Conservation (phyloP, 768 basidiomycete species). For the Rhodocollybia butyracea region DNA sequence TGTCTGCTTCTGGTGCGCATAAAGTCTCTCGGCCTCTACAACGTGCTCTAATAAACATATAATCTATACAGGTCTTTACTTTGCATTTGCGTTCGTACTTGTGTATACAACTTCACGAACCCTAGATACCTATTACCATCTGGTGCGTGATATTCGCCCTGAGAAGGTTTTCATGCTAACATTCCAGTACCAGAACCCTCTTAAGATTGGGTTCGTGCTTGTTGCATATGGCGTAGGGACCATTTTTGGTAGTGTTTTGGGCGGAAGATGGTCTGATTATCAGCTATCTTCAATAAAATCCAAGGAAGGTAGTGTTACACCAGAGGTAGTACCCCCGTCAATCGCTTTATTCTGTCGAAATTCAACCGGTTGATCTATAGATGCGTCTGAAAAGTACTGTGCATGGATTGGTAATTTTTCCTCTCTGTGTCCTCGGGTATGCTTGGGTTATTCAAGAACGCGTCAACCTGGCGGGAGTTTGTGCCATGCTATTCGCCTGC, state of each 20-base stretch:
- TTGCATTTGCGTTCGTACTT: conserved; percentile 36
- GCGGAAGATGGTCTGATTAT: conserved; percentile 58
- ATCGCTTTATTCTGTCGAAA: not conserved
- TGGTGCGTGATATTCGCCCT: too few species aligned
- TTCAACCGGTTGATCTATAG: conserved; percentile 33
- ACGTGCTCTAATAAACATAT: not conserved
- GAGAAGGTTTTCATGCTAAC: too few species aligned
- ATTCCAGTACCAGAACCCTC: conserved; percentile 62
- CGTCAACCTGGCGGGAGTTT: conserved; percentile 62
- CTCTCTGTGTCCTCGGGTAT: conserved; percentile 61
- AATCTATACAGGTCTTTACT: conserved; percentile 10
- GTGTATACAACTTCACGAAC: conserved; percentile 75
- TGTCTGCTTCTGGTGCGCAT: conserved; percentile 45
- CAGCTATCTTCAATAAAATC: conserved; percentile 39
- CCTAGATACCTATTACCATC: conserved; percentile 56
- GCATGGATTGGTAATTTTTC: conserved; percentile 53
- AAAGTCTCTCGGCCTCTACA: not conserved
- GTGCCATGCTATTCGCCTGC: conserved; percentile 66
- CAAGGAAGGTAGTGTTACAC: conserved; percentile 45
- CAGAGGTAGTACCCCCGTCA: conserved; percentile 50
- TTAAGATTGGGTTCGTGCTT: conserved; percentile 74
- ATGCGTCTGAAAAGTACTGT: conserved; percentile 70
- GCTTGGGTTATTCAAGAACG: conserved; percentile 72
- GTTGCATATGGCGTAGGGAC: conserved; percentile 68
- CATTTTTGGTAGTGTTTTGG: conserved; percentile 50